Evolutionary conservation across 257 asterid species (phyloP), one percentile per base, ranked within the genome.

Genomic region (Dorcoceras hygrometricum): DNA sequence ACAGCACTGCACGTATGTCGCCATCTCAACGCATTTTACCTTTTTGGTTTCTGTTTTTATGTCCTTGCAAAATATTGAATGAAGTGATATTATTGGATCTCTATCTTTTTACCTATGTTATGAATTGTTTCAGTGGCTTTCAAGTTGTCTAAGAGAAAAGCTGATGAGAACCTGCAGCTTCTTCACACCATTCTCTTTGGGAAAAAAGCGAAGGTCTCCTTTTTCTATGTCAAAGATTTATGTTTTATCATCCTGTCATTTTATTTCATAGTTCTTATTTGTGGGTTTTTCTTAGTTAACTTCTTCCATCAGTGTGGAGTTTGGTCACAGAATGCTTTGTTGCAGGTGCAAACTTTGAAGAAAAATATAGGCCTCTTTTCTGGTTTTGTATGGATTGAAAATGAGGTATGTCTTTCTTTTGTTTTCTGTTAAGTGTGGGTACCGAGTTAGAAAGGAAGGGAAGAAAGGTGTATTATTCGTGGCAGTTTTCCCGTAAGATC

Each of bases 161-260:
- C 88, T 36, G 97, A 90, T 79, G 97, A 88, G 74, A 90, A 79
- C 74, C 87, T 94, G 67, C 95, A 86, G 81, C 80, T 84, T 64
- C 97, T 94, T 51, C 99, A 94, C 75, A 67, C 77, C 63, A 82
- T 94, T 77, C 91, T 94, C 57, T 93, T 79, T 82, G 97, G 97
- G 65, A 90, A 89, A 79, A 90, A 83, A 84, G 69, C 92, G 20
- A 88, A 87, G 95, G 99, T 94, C 63, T 34, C 26, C 26, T 70
- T 70, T 59, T 46, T 16, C 54, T 61, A 23, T 14, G 34, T 29
- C 63, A 20, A 65, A 23, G 18, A n/a, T 61, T 51, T 62, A 51
- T 8, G 19, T 51, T 31, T 23, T 65, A 6, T 6, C 14, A 28
- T 59, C 64, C 64, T 28, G 36, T 23, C 32, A 31, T 53, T 54